Conservation (phyloP, 768 basidiomycete species). For the Albatrellus ellisii region DNA sequence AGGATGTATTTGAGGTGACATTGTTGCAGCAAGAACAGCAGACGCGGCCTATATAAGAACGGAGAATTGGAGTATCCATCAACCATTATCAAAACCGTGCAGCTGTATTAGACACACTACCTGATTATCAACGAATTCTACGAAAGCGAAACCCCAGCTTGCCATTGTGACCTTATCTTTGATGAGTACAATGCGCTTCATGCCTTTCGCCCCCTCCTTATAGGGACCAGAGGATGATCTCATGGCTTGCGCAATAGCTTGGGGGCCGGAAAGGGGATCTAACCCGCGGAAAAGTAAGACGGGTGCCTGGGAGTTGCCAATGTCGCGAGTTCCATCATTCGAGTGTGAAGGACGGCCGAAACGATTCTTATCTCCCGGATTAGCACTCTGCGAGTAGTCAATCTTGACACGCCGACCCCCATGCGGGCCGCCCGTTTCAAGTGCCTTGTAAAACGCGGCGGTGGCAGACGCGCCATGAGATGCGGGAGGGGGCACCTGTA, state of each 20-base stretch:
- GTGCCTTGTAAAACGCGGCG: slow-evolving; percentile 56
- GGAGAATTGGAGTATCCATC: slow-evolving; percentile 11
- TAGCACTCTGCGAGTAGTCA: slow-evolving; percentile 84
- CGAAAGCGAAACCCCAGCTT: slow-evolving; percentile 90
- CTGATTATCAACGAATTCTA: slow-evolving; percentile 78
- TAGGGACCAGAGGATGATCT: slow-evolving; percentile 65
- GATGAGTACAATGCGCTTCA: slow-evolving; percentile 79
- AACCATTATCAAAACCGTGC: background rate
- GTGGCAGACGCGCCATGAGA: slow-evolving; percentile 75
- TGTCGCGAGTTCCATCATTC: slow-evolving; percentile 95
- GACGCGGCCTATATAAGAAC: slow-evolving; percentile 56
- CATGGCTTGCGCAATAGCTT: slow-evolving; percentile 80
- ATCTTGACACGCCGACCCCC: slow-evolving; percentile 87
- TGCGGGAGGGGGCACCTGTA: slow-evolving; percentile 84
- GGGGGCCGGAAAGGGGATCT: slow-evolving; percentile 76
- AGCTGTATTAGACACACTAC: slow-evolving; percentile 27
- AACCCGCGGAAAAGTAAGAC: slow-evolving; percentile 86
- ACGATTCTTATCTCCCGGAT: slow-evolving; percentile 53
- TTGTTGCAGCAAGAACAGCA: slow-evolving; percentile 67
- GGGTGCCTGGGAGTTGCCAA: slow-evolving; percentile 72
- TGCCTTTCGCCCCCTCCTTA: slow-evolving; percentile 71
- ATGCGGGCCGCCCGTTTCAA: slow-evolving; percentile 57
- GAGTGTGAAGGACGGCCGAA: slow-evolving; percentile 40
- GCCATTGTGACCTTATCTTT: slow-evolving; percentile 81
- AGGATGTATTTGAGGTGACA: slow-evolving; percentile 80